Evolutionary conservation across 108 stramenopile genomes (phyloP).

Genomic region (Seminavis robusta): DNA sequence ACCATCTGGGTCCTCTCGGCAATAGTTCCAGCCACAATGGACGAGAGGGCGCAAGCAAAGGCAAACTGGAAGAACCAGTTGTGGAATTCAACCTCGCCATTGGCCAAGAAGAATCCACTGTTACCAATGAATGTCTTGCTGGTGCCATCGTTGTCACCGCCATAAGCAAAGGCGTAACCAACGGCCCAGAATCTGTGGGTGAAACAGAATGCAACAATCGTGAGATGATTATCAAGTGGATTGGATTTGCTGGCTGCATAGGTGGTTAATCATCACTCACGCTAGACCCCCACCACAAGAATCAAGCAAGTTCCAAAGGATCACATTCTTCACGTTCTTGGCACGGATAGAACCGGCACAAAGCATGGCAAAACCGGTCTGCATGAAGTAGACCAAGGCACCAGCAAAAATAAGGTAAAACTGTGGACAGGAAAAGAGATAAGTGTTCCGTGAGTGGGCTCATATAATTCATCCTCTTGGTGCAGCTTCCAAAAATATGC

Average conservation of each 20-base stretch:
- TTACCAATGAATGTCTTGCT: slow-evolving; percentile 30
- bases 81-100: slow-evolving; percentile 21
- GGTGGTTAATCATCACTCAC: slow-evolving; percentile 76
- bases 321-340: slow-evolving; percentile 80
- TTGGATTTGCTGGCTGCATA: too few species aligned
- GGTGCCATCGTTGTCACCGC: slow-evolving; percentile 25
- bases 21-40: slow-evolving; percentile 92
- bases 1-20: slow-evolving; percentile 91
- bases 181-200: slow-evolving; percentile 65
- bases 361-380: slow-evolving; percentile 75
- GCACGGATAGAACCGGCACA: slow-evolving; percentile 68
- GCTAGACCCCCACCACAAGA: slow-evolving; percentile 60
- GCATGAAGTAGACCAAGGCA: slow-evolving; percentile 81
- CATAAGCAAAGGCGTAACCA: slow-evolving; percentile 73
- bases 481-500: too few species aligned
- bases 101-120: slow-evolving; percentile 42
- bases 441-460: too few species aligned
- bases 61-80: slow-evolving; percentile 87
- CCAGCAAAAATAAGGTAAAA: slow-evolving; percentile 64
- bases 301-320: slow-evolving; percentile 82
- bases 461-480: too few species aligned
- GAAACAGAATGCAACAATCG: slow-evolving; percentile 74
- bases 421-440: too few species aligned
- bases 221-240: too few species aligned
- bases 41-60: slow-evolving; percentile 80